phyloP scores from a whole-genome alignment of 2,329 filamentous ascomycete species.

The Penicillium sclerotiorum region DNA sequence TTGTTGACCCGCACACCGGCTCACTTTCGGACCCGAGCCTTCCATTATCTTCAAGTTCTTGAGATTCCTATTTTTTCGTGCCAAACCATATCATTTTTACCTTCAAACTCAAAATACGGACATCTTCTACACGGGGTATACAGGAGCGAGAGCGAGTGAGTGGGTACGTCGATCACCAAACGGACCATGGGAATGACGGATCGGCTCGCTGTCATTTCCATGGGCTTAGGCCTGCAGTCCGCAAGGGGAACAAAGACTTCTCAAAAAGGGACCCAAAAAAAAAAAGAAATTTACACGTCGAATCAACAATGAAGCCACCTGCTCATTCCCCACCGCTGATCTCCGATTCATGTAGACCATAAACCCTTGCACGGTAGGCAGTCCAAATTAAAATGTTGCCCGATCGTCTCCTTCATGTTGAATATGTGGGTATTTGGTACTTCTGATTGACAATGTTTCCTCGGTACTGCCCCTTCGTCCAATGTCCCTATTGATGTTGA shows the following conservation, averaged over 20 bases:
- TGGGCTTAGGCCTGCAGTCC: conserved; percentile 12
- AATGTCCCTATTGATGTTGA: too few species aligned
- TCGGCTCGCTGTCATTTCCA: conserved; percentile 21
- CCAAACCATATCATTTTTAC: neutral
- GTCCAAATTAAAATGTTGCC: conserved; percentile 10
- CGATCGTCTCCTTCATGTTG: conserved; percentile 1
- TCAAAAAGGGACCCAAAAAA: neutral
- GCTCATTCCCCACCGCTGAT: conserved; percentile 7
- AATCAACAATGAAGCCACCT: conserved; percentile 8
- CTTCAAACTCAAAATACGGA: neutral
- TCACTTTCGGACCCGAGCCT: too few species aligned
- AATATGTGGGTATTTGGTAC: too few species aligned
- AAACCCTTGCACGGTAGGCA: neutral
- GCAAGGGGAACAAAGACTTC: conserved; percentile 17
- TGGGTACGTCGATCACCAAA: conserved; percentile 25
- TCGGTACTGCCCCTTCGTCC: too few species aligned
- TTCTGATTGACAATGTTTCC: neutral
- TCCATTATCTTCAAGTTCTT: too few species aligned
- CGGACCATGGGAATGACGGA: conserved; percentile 17
- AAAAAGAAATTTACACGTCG: conserved; percentile 13
- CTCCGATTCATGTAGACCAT: conserved; percentile 10
- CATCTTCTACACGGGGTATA: neutral
- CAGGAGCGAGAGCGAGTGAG: neutral
- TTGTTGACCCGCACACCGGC: neutral
- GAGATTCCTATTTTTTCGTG: too few species aligned